Base-by-base conservation (phyloP, 106 monocot species). In the Acorus calamus region DNA sequence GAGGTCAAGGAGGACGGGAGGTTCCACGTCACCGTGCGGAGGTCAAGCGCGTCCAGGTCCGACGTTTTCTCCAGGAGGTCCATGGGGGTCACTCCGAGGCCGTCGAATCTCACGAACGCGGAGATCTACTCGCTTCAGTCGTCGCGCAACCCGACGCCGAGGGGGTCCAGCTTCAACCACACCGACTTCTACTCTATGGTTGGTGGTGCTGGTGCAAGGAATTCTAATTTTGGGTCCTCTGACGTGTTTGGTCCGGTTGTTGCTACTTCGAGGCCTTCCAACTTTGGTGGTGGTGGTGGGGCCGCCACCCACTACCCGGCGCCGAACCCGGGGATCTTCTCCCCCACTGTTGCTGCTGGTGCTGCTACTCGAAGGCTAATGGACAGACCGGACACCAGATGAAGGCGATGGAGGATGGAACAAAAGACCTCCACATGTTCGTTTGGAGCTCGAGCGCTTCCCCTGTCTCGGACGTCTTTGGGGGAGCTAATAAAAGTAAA, bases 61-160 rank as follows among this genome's bases (percentile, higher is more conserved):
- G 71, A 66, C 4, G 63, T 66, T 28, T 28, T 28, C 42, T 64
- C 70, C 10, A 55, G 53, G 68, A 59, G 28, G 28, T 28, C 28
- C 28, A 28, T 28, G 28, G 28, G 28, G 28, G 28, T 68, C 52
- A 78, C 68, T 3, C 73, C 78, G 10, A 56, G 78, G 50, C 57
- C 68, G 45, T 78, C 78, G 4, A 73, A 69, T 52, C 68, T 78
- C 52, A 78, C 68, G 11, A 72, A 67, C 41, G 72, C 67, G 5
- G 77, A 78, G 72, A 67, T 78, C 57, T 72, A 68, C 62, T 71
- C 71, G 62, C 50, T 78, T 14, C 63, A 69, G 57, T 69, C 75
- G 8, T 75, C 75, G n/a, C 45, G 69, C 14, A 67, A 67, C 66
- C 67, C 61, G 2, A 72, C 72, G 8, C 77, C 77, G 3, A 53